A percentile compares a stretch with the other conserved stretches of the same genome.
Conservation (phyloP, 1,284 basidiomycete species). For the Porogramme epimiltina region DNA sequence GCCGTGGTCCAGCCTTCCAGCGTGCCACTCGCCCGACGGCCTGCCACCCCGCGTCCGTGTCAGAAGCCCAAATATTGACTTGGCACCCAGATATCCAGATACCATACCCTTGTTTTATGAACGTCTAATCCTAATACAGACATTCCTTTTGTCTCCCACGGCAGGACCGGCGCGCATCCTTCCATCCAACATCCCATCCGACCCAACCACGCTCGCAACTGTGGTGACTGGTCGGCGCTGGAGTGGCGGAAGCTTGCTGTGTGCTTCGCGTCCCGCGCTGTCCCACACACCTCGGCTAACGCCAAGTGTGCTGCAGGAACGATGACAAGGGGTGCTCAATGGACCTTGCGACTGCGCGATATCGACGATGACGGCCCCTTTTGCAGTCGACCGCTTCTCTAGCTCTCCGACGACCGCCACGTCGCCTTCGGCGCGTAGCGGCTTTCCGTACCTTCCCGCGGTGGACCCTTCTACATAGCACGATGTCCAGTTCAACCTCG, state of each 20-base stretch:
- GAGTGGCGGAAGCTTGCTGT: slow-evolving; percentile 1
- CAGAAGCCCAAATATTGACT: not conserved
- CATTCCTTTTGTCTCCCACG: too few relatives aligned
- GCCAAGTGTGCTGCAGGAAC: too few relatives aligned
- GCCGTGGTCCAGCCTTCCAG: slow-evolving; percentile 6
- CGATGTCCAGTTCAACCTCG: too few relatives aligned
- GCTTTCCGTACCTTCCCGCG: too few relatives aligned
- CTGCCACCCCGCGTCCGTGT: not conserved
- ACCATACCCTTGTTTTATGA: slow-evolving; percentile 15
- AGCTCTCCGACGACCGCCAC: too few relatives aligned
- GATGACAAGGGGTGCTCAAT: too few relatives aligned
- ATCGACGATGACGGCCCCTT: too few relatives aligned
- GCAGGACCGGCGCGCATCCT: slow-evolving; percentile 9
- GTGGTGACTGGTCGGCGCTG: slow-evolving; percentile 10
- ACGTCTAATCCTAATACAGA: slow-evolving; percentile 15
- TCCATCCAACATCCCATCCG: slow-evolving; percentile 7
- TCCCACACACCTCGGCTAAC: slow-evolving; percentile 2
- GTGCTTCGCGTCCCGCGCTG: slow-evolving; percentile 5
- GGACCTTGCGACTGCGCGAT: too few relatives aligned
- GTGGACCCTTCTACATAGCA: too few relatives aligned
- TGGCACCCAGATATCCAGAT: slow-evolving; percentile 1
- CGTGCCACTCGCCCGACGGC: not conserved
- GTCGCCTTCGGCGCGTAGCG: too few relatives aligned
- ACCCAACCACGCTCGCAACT: slow-evolving; percentile 4
- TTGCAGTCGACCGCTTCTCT: too few relatives aligned